Percentiles rank a stretch among this genome's conserved stretches.
Conservation (phyloP, 495 filamentous ascomycete species). For the Penicillium coffeae region DNA sequence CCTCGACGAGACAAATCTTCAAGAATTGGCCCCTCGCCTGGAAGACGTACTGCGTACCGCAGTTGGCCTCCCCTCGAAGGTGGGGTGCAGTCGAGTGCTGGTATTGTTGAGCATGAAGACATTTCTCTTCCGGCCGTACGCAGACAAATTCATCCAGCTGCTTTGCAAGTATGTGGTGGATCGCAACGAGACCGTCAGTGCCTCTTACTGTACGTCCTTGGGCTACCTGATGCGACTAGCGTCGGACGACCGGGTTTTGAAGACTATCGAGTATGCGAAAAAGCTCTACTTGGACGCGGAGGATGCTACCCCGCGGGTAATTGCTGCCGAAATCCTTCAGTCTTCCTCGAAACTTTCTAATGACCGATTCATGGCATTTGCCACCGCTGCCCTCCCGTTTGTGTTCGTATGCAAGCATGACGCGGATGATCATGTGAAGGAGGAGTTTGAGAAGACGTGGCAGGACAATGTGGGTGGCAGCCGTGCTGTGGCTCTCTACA, state of each 20-base stretch:
- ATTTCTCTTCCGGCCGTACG: constrained; percentile 70
- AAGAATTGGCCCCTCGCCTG: constrained; percentile 63
- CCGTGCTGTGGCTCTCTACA: constrained; percentile 74
- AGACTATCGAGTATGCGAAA: constrained; percentile 62
- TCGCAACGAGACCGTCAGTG: constrained; percentile 84
- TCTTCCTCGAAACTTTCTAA: constrained; percentile 81
- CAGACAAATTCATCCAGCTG: constrained; percentile 70
- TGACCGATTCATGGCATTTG: constrained; percentile 78
- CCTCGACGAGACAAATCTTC: constrained; percentile 73
- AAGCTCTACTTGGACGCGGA: constrained; percentile 76
- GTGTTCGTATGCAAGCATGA: constrained; percentile 87
- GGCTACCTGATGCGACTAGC: constrained; percentile 81
- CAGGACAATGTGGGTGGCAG: constrained; percentile 81
- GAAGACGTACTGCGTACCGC: constrained; percentile 77
- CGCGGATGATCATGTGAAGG: constrained; percentile 67
- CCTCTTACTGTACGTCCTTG: constrained; percentile 76
- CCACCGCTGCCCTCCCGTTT: constrained; percentile 73
- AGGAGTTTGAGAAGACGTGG: constrained; percentile 80
- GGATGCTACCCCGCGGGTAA: constrained; percentile 65
- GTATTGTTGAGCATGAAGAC: constrained; percentile 79
- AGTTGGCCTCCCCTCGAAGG: constrained; percentile 87
- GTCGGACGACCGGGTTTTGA: constrained; percentile 62
- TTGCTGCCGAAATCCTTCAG: constrained; percentile 74
- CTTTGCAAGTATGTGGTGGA: constrained; percentile 79
- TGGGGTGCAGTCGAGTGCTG: constrained; percentile 81